These are phyloP conservation scores for Luvunga scandens DNA, from an alignment of 345 rosid genomes.

Conservation along the genomic window DNA sequence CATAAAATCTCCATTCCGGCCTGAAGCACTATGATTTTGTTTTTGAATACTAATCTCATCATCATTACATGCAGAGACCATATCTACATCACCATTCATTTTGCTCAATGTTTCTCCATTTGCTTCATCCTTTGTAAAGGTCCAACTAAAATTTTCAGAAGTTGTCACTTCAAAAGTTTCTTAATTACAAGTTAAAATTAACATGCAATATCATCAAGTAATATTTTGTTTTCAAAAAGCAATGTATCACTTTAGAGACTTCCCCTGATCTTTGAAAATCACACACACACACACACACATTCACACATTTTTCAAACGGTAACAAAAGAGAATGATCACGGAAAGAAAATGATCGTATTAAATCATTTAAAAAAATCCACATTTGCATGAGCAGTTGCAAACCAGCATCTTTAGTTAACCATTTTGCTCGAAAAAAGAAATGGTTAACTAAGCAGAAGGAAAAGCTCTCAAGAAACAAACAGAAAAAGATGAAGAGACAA, in stretches of 20 bases:
- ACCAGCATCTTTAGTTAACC: too few relatives aligned
- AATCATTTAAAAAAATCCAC: neutral
- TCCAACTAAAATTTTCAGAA: neutral
- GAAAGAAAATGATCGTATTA: neutral
- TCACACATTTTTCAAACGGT: neutral
- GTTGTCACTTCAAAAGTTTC: neutral
- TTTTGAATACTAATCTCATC: neutral
- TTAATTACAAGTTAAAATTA: neutral
- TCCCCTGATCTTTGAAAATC: neutral
- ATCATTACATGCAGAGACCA: neutral
- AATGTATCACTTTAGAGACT: neutral
- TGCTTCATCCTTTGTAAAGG: conserved; percentile 24
- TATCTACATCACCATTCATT: neutral
- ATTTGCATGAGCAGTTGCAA: neutral
- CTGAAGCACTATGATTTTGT: neutral
- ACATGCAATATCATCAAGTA: too few relatives aligned
- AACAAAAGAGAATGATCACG: neutral
- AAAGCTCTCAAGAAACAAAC: neutral
- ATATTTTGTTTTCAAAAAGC: too few relatives aligned
- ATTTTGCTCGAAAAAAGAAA: too few relatives aligned
- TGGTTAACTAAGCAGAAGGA: too few relatives aligned
- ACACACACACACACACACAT: neutral
- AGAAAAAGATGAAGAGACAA: neutral
- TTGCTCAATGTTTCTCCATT: neutral
- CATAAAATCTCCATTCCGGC: neutral